Conservation (phyloP, 495 filamentous ascomycete species). For the Penicillium verhagenii region DNA sequence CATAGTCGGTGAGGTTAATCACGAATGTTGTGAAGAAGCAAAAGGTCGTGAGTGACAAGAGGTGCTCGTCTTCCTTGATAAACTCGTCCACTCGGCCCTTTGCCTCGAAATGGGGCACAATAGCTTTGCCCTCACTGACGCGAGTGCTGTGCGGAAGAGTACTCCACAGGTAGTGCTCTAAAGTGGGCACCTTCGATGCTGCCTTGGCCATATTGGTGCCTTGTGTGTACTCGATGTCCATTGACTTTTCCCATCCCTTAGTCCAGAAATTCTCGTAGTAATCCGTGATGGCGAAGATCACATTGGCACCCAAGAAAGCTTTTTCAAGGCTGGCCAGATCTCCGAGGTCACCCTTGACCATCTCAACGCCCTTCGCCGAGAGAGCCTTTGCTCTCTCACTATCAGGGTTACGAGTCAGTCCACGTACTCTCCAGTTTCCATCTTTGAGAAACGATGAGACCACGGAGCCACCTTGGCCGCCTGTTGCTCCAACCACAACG, state of each 20-base stretch:
- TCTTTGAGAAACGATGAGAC: conserved; percentile 30
- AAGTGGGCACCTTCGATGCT: conserved; percentile 30
- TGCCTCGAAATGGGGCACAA: conserved; percentile 27
- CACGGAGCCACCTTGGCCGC: conserved; percentile 44
- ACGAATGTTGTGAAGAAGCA: background rate
- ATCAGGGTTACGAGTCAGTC: conserved; percentile 35
- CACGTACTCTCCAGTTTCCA: conserved; percentile 34
- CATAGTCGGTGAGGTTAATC: background rate
- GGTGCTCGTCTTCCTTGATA: conserved; percentile 19
- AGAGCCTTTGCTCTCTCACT: conserved; percentile 32
- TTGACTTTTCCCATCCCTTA: conserved; percentile 1
- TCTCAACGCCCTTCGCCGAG: conserved; percentile 42
- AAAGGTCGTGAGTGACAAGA: conserved; percentile 5
- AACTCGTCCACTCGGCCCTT: conserved; percentile 26
- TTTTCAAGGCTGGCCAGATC: conserved; percentile 34
- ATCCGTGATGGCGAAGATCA: conserved; percentile 24
- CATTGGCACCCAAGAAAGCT: conserved; percentile 46
- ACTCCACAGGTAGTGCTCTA: conserved; percentile 30
- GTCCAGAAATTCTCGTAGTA: background rate
- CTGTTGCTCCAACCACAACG: conserved; percentile 24
- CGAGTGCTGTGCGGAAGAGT: background rate
- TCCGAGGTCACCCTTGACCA: conserved; percentile 47
- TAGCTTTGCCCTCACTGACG: conserved; percentile 9
- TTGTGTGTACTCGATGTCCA: conserved; percentile 30
- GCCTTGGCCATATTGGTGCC: conserved; percentile 44